phyloP scores from a whole-genome alignment of 2,329 filamentous ascomycete genomes.

The Colletotrichum lindemuthianum region DNA sequence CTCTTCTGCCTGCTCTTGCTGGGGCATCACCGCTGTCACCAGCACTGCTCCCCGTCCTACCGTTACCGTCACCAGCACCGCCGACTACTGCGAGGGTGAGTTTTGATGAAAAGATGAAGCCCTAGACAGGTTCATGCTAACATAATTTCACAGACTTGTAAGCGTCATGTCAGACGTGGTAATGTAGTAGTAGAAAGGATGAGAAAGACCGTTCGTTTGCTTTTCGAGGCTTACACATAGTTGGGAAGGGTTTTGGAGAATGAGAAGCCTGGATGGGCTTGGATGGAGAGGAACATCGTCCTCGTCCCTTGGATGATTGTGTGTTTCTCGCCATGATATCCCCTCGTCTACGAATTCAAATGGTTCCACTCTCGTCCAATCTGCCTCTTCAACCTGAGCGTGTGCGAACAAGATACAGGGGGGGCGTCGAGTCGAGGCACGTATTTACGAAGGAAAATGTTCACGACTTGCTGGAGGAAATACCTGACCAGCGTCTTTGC shows the following conservation, averaged over 20 bases:
- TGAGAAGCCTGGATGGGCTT: constrained; percentile 22
- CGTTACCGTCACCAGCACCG: constrained; percentile 52
- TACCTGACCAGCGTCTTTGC: background rate
- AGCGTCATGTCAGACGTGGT: constrained; percentile 3
- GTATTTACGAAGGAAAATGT: constrained; percentile 23
- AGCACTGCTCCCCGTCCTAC: constrained; percentile 52
- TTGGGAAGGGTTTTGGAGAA: background rate
- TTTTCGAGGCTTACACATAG: constrained; percentile 15
- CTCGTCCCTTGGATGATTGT: background rate
- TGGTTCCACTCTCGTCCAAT: background rate
- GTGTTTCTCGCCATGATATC: background rate
- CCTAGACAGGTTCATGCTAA: background rate
- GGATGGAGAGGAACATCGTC: background rate
- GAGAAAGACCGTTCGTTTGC: constrained; percentile 16
- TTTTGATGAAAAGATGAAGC: background rate
- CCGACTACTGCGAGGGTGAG: constrained; percentile 51
- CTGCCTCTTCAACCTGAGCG: background rate
- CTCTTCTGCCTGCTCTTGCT: constrained; percentile 57
- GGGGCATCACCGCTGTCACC: constrained; percentile 52
- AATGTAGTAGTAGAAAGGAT: background rate
- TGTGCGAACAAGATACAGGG: background rate
- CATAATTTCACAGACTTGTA: constrained; percentile 11
- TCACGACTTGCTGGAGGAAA: constrained; percentile 21
- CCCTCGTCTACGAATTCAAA: constrained; percentile 23
- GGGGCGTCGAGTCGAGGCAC: constrained; percentile 2